Evolutionary conservation across 768 basidiomycete species (phyloP), one percentile per base, ranked within the genome.

Genomic region (Xerocomellus chrysenteron): DNA sequence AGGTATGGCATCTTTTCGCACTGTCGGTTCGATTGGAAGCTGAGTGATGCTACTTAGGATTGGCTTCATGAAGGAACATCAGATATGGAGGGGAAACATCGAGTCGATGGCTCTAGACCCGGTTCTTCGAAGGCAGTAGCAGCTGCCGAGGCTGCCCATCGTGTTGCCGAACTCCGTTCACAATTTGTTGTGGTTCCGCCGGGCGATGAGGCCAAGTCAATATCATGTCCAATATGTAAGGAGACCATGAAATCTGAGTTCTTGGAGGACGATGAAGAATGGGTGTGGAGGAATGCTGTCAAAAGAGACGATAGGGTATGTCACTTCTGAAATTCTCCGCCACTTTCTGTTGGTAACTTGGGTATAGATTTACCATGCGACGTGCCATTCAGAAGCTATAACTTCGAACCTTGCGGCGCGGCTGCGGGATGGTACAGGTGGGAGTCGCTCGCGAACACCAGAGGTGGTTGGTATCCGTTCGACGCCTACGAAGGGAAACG

Each of bases 171-270:
- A 68, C 78, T 91, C 62, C 84, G 83, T 67, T 81, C 84, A 37
- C 85, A 84, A 63, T 90, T 82, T 79, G 90, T 98, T 62, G 84
- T 92, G 64, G 91, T 96, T 39, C 94, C 94, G n/a, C 80, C 87
- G 39, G 90, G 89, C 61, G 88, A 90, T 74, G 93, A 94, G 69
- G 90, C 92, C 52, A 88, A 87, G 66, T 76, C 82, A 26, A 75
- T 92, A 64, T 84, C 88, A 59, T 99, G 96, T 79, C 94, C 94
- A 26, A 91, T 99, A 63, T 99, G 97, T 84, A 97, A 96, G 78
- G 96, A 99, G 73, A 73, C 72, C 54, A 80, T 98, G 72, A 91
- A 92, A 78, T 84, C 87, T 61, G 96, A 97, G 76, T 98, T 91
- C 70, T 73, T 87, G 54, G 94, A 98, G 69, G 95, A 97, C 47